Evolutionary conservation across 805 yeast species (phyloP).

Genomic region (Komagataella kurtzmanii): DNA sequence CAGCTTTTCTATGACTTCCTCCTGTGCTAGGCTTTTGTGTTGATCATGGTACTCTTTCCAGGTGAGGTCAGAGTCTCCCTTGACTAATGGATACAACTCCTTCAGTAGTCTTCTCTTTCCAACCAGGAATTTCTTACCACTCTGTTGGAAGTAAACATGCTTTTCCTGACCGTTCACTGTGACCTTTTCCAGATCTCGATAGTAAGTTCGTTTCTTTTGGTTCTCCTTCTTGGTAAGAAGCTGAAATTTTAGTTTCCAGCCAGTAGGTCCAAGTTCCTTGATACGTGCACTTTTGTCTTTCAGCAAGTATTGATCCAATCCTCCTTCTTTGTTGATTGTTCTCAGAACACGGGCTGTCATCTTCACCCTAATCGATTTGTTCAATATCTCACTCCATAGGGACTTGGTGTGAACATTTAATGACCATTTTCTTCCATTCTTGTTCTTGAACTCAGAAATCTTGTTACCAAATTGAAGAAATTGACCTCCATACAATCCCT

Average conservation of each 20-base stretch:
- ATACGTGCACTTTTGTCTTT: constrained; percentile 84
- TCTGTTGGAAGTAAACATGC: constrained; percentile 37
- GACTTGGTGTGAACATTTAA: constrained; percentile 71
- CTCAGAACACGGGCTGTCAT: constrained; percentile 73
- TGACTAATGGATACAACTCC: constrained; percentile 37
- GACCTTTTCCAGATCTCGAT: constrained; percentile 19
- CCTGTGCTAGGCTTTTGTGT: constrained; percentile 29
- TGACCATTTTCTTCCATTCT: constrained; percentile 58
- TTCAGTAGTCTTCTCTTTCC: constrained; percentile 55
- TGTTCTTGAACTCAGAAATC: constrained; percentile 64
- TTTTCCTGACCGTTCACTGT: constrained; percentile 13
- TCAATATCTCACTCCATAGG: constrained; percentile 75
- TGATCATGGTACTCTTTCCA: constrained; percentile 32
- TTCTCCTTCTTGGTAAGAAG: constrained; percentile 36
- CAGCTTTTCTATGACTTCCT: constrained; percentile 35
- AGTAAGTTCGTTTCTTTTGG: constrained; percentile 24
- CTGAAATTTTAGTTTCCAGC: constrained; percentile 80
- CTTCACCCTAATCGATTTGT: constrained; percentile 38
- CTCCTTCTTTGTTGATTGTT: constrained; percentile 89
- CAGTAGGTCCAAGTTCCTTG: constrained; percentile 84
- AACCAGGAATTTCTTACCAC: constrained; percentile 34
- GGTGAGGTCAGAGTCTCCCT: constrained; percentile 24
- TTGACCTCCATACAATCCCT: constrained; percentile 86
- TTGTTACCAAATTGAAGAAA: constrained; percentile 66
- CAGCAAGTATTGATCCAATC: constrained; percentile 75